Evolutionary conservation across 139 green algal genomes (phyloP), one percentile per base, ranked within the genome.

Genomic region (Mesotaenium endlicherianum): DNA sequence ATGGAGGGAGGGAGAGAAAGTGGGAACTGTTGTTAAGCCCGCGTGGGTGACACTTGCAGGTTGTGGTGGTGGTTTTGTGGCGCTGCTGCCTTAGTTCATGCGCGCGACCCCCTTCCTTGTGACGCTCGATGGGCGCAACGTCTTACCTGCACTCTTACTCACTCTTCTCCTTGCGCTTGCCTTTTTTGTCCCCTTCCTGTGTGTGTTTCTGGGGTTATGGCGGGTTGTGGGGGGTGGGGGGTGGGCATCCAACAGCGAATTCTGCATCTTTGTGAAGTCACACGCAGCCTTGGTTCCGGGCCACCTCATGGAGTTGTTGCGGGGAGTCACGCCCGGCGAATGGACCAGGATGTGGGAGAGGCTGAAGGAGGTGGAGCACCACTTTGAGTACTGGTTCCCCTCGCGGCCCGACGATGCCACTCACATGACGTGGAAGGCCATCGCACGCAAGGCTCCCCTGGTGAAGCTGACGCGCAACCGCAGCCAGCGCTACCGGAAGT

Each of bases 311-410:
- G 36, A 49, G 34, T 26, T 84, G 20, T 39, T 84, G 55, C 55
- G 77, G 30, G 30, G 64, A 34, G 53, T 84, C 43, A 16, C 44
- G 3, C 17, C 26, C 34, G 59, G 31, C 14, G 42, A 55, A 49
- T 84, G 77, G 77, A 34, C 70, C 20, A 31, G 30, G 11, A 79
- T 84, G 58, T 84, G 77, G 77, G 17, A 79, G 58, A 30, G 3
- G 0, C 77, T 84, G 58, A 44, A 84, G 34, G 17, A 67, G 6
- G 75, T 82, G 50, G 57, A 82, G 47, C 34, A 75, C n/a, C 75
- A 82, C 50, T 82, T 76, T 20, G 75, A 82, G 53, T 82, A 77
- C 50, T 26, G 31, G 30, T 82, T 47, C 8, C 75, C 75, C 1
- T 53, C 31, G 2, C n/a, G 34, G 40, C 42, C 75, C 30, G 59